These are phyloP conservation scores for Prunus yedoensis DNA, from an alignment of 331 rosid genomes.

Conservation along the genomic window DNA sequence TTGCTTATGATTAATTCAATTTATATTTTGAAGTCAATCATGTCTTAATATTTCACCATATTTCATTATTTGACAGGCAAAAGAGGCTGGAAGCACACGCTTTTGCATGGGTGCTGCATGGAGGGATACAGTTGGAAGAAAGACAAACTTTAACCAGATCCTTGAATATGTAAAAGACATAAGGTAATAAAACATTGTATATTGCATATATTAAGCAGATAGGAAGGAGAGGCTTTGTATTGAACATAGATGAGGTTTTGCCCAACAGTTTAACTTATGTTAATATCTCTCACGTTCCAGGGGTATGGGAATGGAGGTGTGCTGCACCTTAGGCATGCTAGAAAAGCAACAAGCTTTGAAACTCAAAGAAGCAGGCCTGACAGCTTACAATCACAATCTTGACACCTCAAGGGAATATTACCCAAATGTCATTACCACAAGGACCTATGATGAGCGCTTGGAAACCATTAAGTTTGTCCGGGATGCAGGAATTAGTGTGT, in stretches of 20 bases:
- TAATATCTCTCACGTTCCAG: slow-evolving; percentile 39
- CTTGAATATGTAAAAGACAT: slow-evolving; percentile 86
- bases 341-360: slow-evolving; percentile 89
- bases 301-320: slow-evolving; percentile 96
- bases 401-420: slow-evolving; percentile 97
- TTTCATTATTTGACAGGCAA: slow-evolving; percentile 60
- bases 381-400: slow-evolving; percentile 96
- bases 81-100: slow-evolving; percentile 98
- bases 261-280: not conserved
- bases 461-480: slow-evolving; percentile 86
- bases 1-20: not conserved
- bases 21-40: not conserved
- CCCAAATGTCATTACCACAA: slow-evolving; percentile 89
- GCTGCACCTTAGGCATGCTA: slow-evolving; percentile 98
- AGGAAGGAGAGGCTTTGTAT: not conserved
- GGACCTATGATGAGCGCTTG: slow-evolving; percentile 90
- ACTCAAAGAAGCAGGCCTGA: slow-evolving; percentile 93
- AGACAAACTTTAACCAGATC: slow-evolving; percentile 86
- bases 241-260: not conserved
- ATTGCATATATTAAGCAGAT: not conserved
- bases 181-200: slow-evolving; percentile 47
- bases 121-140: slow-evolving; percentile 94
- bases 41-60: slow-evolving; percentile 6
- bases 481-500: slow-evolving; percentile 95
- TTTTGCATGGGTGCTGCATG: slow-evolving; percentile 99